A percentile compares a stretch with the other conserved stretches of the same genome.
Conservation (phyloP, 2,329 filamentous ascomycete species). For the Leptographium wingfieldii region DNA sequence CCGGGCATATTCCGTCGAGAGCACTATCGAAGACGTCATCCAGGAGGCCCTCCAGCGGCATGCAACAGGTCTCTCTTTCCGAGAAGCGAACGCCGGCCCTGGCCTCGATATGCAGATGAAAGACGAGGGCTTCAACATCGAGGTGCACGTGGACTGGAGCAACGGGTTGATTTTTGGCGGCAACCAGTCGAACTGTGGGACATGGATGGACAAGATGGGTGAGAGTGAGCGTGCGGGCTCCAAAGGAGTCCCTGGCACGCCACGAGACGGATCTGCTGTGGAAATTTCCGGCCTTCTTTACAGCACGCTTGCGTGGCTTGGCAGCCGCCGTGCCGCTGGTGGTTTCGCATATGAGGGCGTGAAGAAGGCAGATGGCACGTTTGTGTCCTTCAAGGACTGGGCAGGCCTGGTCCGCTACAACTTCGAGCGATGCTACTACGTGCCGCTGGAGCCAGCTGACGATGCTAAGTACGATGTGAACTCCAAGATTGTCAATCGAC, state of each 20-base stretch:
- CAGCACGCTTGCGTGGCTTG: constrained; percentile 75
- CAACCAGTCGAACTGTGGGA: constrained; percentile 89
- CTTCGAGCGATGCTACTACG: constrained; percentile 88
- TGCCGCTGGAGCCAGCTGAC: constrained; percentile 57
- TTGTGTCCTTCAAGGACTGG: constrained; percentile 67
- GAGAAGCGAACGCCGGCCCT: constrained; percentile 86
- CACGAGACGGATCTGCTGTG: constrained; percentile 85
- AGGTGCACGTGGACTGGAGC: constrained; percentile 81
- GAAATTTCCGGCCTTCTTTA: constrained; percentile 92
- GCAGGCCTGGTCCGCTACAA: constrained; percentile 65
- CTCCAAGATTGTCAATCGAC: constrained; percentile 65
- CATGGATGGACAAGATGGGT: constrained; percentile 99
- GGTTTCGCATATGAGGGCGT: constrained; percentile 65
- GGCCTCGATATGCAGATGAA: constrained; percentile 88
- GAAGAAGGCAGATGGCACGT: constrained; percentile 43
- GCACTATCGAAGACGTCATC: constrained; percentile 76
- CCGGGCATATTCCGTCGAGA: constrained; percentile 73
- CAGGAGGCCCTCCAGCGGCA: constrained; percentile 91
- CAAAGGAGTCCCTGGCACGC: constrained; percentile 92
- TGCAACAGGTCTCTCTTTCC: constrained; percentile 79
- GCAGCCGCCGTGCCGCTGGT: constrained; percentile 51
- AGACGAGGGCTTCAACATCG: constrained; percentile 80
- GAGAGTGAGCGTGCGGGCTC: constrained; percentile 82
- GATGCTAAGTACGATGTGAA: constrained; percentile 74
- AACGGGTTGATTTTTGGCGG: constrained; percentile 89